A percentile compares a stretch with the other conserved stretches of the same genome.
phyloP scores from a whole-genome alignment of 495 filamentous ascomycete genomes.

The Aspergillus sclerotiicarbonarius region DNA sequence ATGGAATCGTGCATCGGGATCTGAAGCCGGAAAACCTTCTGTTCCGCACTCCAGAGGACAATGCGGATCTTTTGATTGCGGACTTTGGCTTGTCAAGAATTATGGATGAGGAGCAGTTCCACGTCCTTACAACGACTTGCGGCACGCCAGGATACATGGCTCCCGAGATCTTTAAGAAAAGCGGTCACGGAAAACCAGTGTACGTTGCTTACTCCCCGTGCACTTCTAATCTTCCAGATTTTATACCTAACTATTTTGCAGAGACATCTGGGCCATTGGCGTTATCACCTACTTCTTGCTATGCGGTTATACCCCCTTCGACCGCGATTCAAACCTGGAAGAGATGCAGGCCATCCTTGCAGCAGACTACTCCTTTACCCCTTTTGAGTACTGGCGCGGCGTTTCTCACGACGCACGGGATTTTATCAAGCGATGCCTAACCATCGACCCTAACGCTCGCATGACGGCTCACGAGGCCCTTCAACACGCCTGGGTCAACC shows the following conservation, averaged over 20 bases:
- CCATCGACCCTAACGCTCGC: constrained; percentile 78
- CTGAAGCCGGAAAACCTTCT: constrained; percentile 58
- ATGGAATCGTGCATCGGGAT: constrained; percentile 94
- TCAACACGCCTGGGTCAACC: constrained; percentile 81
- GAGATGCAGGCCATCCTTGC: constrained; percentile 99
- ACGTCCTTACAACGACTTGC: constrained; percentile 95
- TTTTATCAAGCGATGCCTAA: constrained; percentile 87
- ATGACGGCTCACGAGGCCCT: constrained; percentile 96
- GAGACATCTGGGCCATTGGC: constrained; percentile 77
- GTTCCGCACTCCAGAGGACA: constrained; percentile 57
- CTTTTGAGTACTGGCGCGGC: constrained; percentile 92
- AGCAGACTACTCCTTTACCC: constrained; percentile 96
- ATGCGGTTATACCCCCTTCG: constrained; percentile 97
- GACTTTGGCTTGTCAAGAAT: constrained; percentile 93
- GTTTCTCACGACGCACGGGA: constrained; percentile 83
- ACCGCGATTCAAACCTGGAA: constrained; percentile 94
- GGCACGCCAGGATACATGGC: constrained; percentile 98
- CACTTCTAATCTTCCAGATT: neutral
- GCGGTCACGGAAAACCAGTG: constrained; percentile 76
- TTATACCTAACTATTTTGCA: constrained; percentile 23
- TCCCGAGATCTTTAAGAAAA: constrained; percentile 78
- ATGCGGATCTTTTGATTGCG: constrained; percentile 79
- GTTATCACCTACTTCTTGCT: constrained; percentile 94
- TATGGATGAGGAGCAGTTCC: constrained; percentile 99
- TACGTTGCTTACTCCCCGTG: constrained; percentile 35